Evolutionary conservation across 1,284 basidiomycete genomes (phyloP).

Genomic region (Trametes versicolor): DNA sequence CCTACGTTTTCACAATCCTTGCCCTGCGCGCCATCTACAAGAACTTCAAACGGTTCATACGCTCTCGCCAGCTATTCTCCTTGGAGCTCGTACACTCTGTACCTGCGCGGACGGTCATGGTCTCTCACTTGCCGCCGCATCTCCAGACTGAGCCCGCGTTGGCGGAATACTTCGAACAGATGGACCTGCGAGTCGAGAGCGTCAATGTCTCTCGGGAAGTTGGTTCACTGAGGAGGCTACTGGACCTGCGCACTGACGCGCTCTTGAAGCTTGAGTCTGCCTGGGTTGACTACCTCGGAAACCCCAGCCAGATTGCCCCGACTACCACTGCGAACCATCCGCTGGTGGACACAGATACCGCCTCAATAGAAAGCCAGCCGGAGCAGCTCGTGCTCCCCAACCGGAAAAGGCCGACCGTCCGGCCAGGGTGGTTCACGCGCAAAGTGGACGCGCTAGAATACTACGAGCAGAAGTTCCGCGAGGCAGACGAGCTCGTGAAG

Average conservation of each 20-base stretch:
- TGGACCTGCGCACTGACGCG: constrained; percentile 83
- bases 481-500: constrained; percentile 84
- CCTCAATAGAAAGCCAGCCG: constrained; percentile 57
- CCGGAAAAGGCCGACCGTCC: constrained; percentile 73
- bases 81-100: constrained; percentile 95
- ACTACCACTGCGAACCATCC: constrained; percentile 35
- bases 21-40: constrained; percentile 88
- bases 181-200: constrained; percentile 85
- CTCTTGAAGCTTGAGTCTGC: constrained; percentile 82
- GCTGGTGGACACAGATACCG: constrained; percentile 62
- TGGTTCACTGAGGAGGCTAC: constrained; percentile 72
- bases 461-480: constrained; percentile 80
- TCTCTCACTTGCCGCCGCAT: constrained; percentile 85
- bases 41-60: constrained; percentile 91
- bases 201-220: constrained; percentile 92
- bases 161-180: constrained; percentile 93
- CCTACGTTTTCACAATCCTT: constrained; percentile 91
- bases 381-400: constrained; percentile 77
- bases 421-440: constrained; percentile 71
- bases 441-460: constrained; percentile 90
- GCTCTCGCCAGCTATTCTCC: constrained; percentile 92
- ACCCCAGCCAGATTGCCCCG: constrained; percentile 78
- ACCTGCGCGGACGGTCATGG: constrained; percentile 91
- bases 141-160: constrained; percentile 87
- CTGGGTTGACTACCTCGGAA: constrained; percentile 93